A percentile compares a stretch with the other conserved stretches of the same genome.
Evolutionary conservation across 169 alveolate species (phyloP).

Genomic region (Theileria annulata): DNA sequence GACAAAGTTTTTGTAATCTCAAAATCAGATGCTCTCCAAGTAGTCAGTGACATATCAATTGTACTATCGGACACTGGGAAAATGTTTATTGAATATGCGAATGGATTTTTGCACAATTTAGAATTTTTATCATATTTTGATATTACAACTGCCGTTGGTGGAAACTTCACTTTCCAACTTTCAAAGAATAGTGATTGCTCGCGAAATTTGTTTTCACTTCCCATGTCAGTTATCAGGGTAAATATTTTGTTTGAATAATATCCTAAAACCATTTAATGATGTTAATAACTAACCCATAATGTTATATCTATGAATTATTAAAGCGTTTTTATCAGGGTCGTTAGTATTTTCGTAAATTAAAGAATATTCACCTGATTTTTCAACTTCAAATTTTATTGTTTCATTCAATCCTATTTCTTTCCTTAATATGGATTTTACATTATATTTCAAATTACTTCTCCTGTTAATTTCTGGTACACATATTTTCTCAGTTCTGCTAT

Average conservation of each 20-base stretch:
- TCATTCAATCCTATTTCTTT: neutral
- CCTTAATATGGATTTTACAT: neutral
- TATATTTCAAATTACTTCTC: neutral
- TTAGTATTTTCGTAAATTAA: neutral
- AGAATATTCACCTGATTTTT: neutral
- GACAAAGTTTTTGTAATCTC: constrained; percentile 9
- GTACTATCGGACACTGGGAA: constrained; percentile 8
- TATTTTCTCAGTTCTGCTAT: constrained; percentile 1
- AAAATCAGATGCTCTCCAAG: constrained; percentile 38
- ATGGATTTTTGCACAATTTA: constrained; percentile 14
- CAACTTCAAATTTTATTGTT: neutral
- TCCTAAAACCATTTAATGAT: constrained; percentile 11
- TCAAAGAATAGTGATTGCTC: constrained; percentile 46
- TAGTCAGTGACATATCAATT: constrained; percentile 11
- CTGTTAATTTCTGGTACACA: constrained; percentile 9
- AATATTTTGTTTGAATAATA: constrained; percentile 17
- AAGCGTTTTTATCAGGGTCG: constrained; percentile 9
- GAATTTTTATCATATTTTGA: neutral
- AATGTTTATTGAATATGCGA: constrained; percentile 20
- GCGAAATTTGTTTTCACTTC: neutral
- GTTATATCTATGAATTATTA: neutral
- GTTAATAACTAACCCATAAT: constrained; percentile 4
- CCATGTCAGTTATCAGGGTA: neutral
- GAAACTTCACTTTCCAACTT: constrained; percentile 37
- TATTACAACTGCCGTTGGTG: constrained; percentile 33